Conservation (phyloP, 169 alveolate genomes). For the Neospora caninum region DNA sequence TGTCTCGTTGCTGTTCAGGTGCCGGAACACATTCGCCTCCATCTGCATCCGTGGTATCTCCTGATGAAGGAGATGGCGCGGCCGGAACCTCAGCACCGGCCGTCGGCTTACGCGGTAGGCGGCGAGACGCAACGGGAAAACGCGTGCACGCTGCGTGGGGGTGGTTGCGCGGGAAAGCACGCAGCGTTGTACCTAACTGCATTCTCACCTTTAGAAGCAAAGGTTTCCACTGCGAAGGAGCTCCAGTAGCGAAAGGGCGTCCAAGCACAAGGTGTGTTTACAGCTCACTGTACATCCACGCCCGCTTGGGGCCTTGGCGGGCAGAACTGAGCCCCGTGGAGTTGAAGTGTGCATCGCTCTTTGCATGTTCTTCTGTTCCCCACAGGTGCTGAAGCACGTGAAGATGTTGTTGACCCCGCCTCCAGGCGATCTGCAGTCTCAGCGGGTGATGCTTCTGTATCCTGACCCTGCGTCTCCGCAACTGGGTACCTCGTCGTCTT, state of each 20-base stretch:
- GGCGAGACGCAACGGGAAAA: no score
- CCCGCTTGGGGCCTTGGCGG: no score
- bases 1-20: slow-evolving; percentile 67
- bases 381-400: not conserved
- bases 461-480: not conserved
- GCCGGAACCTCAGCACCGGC: slow-evolving; percentile 85
- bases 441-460: not conserved
- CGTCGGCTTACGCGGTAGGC: slow-evolving; percentile 84
- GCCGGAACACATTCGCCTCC: slow-evolving; percentile 80
- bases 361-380: not conserved
- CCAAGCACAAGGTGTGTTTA: no score
- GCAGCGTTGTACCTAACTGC: no score
- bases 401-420: not conserved
- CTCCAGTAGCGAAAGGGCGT: no score
- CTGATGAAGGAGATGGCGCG: slow-evolving; percentile 85
- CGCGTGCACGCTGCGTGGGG: no score
- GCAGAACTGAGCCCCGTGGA: no score
- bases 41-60: slow-evolving; percentile 82
- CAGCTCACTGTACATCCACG: no score
- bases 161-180: no score
- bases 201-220: no score
- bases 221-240: no score
- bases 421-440: not conserved
- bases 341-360: no score
- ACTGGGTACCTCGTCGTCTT: not conserved